Base-by-base conservation (phyloP, 2,329 filamentous ascomycete genomes). In the Hysterium pulicare region DNA sequence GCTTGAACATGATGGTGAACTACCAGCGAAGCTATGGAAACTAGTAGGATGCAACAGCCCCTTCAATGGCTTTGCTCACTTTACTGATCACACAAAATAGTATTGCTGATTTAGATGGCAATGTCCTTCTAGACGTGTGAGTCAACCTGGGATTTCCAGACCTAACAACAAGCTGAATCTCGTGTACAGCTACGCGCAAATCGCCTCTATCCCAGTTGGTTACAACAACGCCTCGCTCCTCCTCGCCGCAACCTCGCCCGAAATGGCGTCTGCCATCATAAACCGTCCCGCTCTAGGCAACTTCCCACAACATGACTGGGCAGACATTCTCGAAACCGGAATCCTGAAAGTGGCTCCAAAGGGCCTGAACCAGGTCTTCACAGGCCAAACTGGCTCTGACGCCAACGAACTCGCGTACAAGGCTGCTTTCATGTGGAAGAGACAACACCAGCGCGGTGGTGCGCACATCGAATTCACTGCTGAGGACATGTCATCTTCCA, bases 371-470 rank as follows among this genome's bases (percentile, higher is more conserved):
- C 87, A 95, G 69, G 89, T 95, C 55, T 95, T 95, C 73, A 95
- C 90, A 15, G 88, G 85, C 51, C 86, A 89, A 75, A 82, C 89
- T 41, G 90, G 90, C 48, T 94, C 88, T 16, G 90, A 95, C 61
- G 90, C 90, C 69, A 95, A 95, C 72, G 90, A 95, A 73, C 86
- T 87, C 24, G 90, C 90, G 33, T 95, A 89, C 80, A 95, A 95
- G 74, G 90, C 90, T 7, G 90, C 90, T 38, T 95, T 95, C 73
- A 95, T 95, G 84, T 94, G 85, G 78, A 84, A 85, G 61, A 83
- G 87, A 37, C 86, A 89, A 68, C 77, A 82, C 50, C 81, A 93
- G 70, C 87, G 90, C 48, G 89, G 89, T 53, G 88, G 88, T 6
- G 74, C 81, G 34, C 68, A 84, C 28, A 86, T 84, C 42, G 87